Percentiles rank a stretch among this genome's conserved stretches.
Evolutionary conservation across 1,284 basidiomycete genomes (phyloP).

Genomic region (Fomitopsis palustris): DNA sequence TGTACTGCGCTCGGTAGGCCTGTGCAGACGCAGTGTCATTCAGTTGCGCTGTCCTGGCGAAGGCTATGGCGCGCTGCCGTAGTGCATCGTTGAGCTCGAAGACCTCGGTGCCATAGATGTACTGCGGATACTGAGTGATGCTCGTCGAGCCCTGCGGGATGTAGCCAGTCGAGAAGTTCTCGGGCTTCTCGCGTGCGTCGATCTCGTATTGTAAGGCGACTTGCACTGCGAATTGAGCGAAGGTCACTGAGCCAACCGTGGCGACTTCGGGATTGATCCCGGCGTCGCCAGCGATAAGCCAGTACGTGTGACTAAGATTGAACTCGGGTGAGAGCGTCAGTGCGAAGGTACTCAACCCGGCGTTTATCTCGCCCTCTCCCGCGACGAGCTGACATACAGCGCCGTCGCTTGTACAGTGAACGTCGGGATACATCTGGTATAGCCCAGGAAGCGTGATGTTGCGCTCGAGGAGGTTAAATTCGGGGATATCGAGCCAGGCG

Average conservation of each 20-base stretch:
- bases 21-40: slow-evolving; percentile 33
- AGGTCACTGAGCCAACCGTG: slow-evolving; percentile 40
- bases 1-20: slow-evolving; percentile 33
- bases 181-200: slow-evolving; percentile 42
- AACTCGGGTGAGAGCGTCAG: slow-evolving; percentile 35
- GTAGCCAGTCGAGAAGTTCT: slow-evolving; percentile 40
- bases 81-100: slow-evolving; percentile 47
- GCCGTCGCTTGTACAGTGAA: slow-evolving; percentile 36
- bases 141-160: slow-evolving; percentile 32
- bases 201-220: slow-evolving; percentile 44
- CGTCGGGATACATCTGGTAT: slow-evolving; percentile 40
- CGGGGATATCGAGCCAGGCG: slow-evolving; percentile 15
- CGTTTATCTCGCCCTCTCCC: slow-evolving; percentile 44
- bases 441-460: slow-evolving; percentile 36
- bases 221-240: slow-evolving; percentile 43
- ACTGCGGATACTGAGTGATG: slow-evolving; percentile 29
- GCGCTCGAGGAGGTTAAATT: slow-evolving; percentile 32
- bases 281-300: slow-evolving; percentile 44
- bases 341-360: slow-evolving; percentile 37
- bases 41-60: slow-evolving; percentile 32
- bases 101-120: slow-evolving; percentile 47
- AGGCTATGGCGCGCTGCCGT: slow-evolving; percentile 26
- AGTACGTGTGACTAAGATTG: slow-evolving; percentile 42
- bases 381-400: slow-evolving; percentile 38
- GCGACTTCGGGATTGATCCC: slow-evolving; percentile 40